Conservation (phyloP, 495 filamentous ascomycete species). For the Aspergillus cavernicola region DNA sequence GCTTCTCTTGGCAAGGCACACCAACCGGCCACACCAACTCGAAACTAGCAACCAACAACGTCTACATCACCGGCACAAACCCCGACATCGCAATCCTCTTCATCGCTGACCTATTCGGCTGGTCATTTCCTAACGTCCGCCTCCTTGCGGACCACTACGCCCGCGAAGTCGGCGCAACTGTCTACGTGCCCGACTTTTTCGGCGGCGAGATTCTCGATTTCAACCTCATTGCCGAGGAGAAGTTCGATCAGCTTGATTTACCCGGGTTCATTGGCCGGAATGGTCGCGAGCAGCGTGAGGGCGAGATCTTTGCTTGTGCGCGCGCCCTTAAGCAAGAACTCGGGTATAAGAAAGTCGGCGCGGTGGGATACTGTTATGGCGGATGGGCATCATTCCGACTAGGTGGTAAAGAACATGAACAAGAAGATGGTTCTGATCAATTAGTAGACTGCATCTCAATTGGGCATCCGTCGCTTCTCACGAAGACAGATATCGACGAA, state of each 20-base stretch:
- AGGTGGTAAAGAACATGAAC: conserved; percentile 30
- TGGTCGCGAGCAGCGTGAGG: conserved; percentile 43
- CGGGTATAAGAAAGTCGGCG: conserved; percentile 43
- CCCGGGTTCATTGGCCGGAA: conserved; percentile 32
- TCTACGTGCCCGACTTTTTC: conserved; percentile 50
- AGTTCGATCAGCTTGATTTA: conserved; percentile 36
- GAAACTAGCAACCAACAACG: conserved; percentile 31
- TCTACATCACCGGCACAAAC: conserved; percentile 41
- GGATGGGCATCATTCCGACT: conserved; percentile 55
- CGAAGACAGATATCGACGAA: conserved; percentile 47
- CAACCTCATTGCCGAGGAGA: conserved; percentile 35
- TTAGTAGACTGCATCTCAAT: conserved; percentile 55
- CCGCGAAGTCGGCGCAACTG: conserved; percentile 44
- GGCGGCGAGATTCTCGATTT: conserved; percentile 30
- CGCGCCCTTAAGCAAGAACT: conserved; percentile 30
- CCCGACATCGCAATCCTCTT: conserved; percentile 37
- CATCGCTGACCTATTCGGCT: conserved; percentile 49
- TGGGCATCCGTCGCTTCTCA: conserved; percentile 51
- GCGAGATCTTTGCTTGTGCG: conserved; percentile 51
- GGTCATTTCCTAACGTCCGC: conserved; percentile 44
- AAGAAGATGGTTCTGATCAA: conserved; percentile 12
- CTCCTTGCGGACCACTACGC: conserved; percentile 50
- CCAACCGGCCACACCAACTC: conserved; percentile 33
- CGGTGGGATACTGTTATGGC: conserved; percentile 60
- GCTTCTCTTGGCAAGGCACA: conserved; percentile 47